Conservation (phyloP, 345 rosid genomes). For the Melaleuca quinquenervia region DNA sequence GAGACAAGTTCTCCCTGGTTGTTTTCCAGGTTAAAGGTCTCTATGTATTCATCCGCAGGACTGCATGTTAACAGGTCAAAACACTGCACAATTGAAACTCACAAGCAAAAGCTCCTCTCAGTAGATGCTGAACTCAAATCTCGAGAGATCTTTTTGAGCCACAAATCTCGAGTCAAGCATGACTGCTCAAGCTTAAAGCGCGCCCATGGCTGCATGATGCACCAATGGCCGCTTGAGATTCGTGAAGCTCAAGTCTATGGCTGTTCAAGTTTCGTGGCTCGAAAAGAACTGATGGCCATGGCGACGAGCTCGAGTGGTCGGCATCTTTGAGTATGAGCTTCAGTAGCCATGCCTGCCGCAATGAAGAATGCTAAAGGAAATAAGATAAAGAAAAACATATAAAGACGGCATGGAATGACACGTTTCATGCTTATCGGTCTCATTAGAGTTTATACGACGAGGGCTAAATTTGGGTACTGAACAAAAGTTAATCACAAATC, state of each 20-base stretch:
- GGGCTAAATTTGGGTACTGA: not conserved
- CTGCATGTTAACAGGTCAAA: not conserved
- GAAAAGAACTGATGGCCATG: not conserved
- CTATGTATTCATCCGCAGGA: not conserved
- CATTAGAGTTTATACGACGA: not conserved
- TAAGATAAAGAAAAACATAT: not conserved
- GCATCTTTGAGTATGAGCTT: not conserved
- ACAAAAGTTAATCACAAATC: no score
- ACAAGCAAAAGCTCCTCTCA: not conserved
- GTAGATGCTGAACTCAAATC: not conserved
- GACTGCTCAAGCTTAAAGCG: not conserved
- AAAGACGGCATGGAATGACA: not conserved
- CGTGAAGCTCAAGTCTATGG: not conserved
- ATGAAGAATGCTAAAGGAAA: not conserved
- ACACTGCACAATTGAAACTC: not conserved
- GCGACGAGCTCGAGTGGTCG: no score
- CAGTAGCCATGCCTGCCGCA: not conserved
- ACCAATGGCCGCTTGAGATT: not conserved
- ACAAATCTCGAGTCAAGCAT: fast-evolving
- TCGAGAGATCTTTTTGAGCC: not conserved
- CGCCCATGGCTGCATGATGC: not conserved
- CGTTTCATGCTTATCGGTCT: not conserved
- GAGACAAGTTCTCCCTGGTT: not conserved
- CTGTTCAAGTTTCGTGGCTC: not conserved
- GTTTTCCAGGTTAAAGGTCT: not conserved